Conservation (phyloP, 176 grass and related monocot genomes). For the Rhynchospora tenuis region DNA sequence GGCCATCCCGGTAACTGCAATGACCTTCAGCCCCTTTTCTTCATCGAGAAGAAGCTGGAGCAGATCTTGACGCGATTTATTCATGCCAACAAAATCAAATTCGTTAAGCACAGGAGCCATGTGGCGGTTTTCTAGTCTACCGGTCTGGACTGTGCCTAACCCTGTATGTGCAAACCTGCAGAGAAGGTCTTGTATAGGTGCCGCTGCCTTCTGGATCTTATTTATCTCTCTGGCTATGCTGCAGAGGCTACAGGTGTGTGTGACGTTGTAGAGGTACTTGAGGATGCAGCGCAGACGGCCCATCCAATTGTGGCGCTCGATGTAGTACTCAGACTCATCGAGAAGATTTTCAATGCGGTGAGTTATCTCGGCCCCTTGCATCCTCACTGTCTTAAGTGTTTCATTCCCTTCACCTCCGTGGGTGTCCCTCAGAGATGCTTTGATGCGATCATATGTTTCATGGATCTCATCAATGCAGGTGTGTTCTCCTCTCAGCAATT, state of each 20-base stretch:
- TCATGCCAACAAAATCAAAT: slow-evolving; percentile 9
- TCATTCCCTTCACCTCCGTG: background rate
- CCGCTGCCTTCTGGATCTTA: slow-evolving; percentile 1
- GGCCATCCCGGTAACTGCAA: slow-evolving; percentile 11
- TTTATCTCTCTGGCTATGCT: background rate
- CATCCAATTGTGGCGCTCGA: background rate
- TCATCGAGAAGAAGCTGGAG: background rate
- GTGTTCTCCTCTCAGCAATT: slow-evolving; percentile 17
- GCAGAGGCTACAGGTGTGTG: background rate
- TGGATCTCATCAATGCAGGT: slow-evolving; percentile 11
- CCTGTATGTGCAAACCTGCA: slow-evolving; percentile 1
- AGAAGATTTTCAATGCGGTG: background rate
- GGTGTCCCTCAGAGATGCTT: slow-evolving; percentile 7
- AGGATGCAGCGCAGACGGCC: slow-evolving; percentile 1
- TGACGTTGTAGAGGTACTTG: slow-evolving; percentile 14
- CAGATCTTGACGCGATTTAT: background rate
- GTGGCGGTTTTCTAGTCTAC: slow-evolving; percentile 10
- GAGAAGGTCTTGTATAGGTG: background rate
- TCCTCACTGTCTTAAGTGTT: slow-evolving; percentile 13
- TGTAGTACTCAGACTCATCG: slow-evolving; percentile 7
- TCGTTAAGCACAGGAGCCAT: slow-evolving; percentile 2
- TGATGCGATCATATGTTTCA: background rate
- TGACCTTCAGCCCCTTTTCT: background rate
- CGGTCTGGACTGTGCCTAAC: background rate
- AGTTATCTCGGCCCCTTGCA: slow-evolving; percentile 7